Conservation (phyloP, 768 basidiomycete species). For the Bullera alba region DNA sequence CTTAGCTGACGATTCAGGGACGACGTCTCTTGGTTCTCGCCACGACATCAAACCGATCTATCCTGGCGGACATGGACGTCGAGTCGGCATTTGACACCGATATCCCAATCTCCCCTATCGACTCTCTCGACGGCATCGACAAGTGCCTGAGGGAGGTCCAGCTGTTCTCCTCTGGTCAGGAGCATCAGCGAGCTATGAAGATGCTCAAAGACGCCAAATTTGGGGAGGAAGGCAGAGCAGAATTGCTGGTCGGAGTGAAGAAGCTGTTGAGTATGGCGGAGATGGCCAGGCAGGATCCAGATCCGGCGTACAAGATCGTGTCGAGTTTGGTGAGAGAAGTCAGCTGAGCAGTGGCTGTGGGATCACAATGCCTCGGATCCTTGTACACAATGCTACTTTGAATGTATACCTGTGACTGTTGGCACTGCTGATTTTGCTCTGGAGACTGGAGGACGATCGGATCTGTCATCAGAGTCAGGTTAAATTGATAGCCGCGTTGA, state of each 20-base stretch:
- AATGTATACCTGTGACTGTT: too few relatives aligned
- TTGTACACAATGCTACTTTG: too few relatives aligned
- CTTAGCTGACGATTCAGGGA: slow-evolving; percentile 52
- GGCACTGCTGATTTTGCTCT: too few relatives aligned
- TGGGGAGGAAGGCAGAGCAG: slow-evolving; percentile 49
- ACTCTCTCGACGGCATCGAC: slow-evolving; percentile 63
- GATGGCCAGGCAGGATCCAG: slow-evolving; percentile 95
- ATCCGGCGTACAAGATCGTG: slow-evolving; percentile 56
- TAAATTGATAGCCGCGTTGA: too few relatives aligned
- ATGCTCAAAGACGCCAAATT: slow-evolving; percentile 73
- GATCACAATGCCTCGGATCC: too few relatives aligned
- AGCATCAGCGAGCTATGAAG: slow-evolving; percentile 54
- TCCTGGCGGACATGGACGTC: slow-evolving; percentile 80
- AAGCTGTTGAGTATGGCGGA: slow-evolving; percentile 82
- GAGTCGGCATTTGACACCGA: slow-evolving; percentile 84
- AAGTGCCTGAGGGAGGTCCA: slow-evolving; percentile 69
- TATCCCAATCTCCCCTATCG: slow-evolving; percentile 74
- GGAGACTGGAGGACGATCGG: too few relatives aligned
- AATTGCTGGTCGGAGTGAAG: slow-evolving; percentile 81
- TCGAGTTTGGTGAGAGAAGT: slow-evolving; percentile 41
- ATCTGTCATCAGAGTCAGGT: too few relatives aligned
- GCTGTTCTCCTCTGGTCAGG: slow-evolving; percentile 57
- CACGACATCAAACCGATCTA: slow-evolving; percentile 79
- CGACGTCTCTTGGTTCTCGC: slow-evolving; percentile 86
- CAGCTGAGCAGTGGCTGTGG: too few relatives aligned